phyloP scores from a whole-genome alignment of 352 stramenopile genomes.

The Phytophthora sansomeana region DNA sequence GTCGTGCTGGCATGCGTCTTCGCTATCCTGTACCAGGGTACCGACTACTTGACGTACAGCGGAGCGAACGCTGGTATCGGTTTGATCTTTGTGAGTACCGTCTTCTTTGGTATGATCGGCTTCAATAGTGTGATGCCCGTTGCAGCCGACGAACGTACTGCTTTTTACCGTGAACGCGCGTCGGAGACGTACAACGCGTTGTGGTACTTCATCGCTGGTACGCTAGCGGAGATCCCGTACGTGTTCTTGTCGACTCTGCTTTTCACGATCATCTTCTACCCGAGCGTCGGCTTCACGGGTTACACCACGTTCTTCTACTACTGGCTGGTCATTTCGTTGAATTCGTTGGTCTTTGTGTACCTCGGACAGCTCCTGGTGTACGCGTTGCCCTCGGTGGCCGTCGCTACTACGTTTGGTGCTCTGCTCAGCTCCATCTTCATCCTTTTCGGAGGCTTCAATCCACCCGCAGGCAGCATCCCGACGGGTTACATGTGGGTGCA shows the following conservation, averaged over 20 bases:
- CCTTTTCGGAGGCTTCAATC: slow-evolving; percentile 65
- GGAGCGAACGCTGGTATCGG: slow-evolving; percentile 62
- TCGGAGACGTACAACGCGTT: slow-evolving; percentile 83
- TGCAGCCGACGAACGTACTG: slow-evolving; percentile 28
- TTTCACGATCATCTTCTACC: slow-evolving; percentile 67
- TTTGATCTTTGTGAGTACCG: slow-evolving; percentile 86
- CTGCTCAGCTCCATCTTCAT: slow-evolving; percentile 65
- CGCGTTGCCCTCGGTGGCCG: slow-evolving; percentile 48
- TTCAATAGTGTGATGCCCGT: slow-evolving; percentile 37
- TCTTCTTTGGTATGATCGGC: slow-evolving; percentile 70
- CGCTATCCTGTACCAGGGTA: slow-evolving; percentile 72
- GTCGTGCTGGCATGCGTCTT: slow-evolving; percentile 76
- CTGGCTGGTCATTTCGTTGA: slow-evolving; percentile 57
- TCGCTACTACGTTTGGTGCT: slow-evolving; percentile 43
- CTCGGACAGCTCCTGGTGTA: slow-evolving; percentile 57
- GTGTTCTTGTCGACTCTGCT: slow-evolving; percentile 54
- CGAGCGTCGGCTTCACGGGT: slow-evolving; percentile 60
- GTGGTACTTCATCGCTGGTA: slow-evolving; percentile 75
- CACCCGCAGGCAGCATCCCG: slow-evolving; percentile 57
- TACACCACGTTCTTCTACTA: slow-evolving; percentile 55
- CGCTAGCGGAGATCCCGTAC: slow-evolving; percentile 41
- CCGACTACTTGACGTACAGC: slow-evolving; percentile 53
- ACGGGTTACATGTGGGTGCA: slow-evolving; percentile 66
- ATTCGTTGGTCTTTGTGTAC: slow-evolving; percentile 62
- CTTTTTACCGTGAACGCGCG: slow-evolving; percentile 57